phyloP scores from a whole-genome alignment of 805 yeast species.

The Kuraishia molischiana region DNA sequence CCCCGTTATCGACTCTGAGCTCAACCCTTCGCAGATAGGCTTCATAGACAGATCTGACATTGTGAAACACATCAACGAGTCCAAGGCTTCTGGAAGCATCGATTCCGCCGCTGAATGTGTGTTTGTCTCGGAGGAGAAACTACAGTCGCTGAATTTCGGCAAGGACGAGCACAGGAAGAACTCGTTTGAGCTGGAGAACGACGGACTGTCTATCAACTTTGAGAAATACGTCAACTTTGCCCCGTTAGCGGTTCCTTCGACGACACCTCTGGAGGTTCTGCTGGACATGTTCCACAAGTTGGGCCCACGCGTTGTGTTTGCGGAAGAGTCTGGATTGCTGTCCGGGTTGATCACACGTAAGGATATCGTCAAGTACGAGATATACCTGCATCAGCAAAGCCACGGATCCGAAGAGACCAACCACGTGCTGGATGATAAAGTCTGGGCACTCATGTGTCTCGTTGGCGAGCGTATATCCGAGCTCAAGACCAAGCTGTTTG shows the following conservation, averaged over 20 bases:
- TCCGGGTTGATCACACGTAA: conserved; percentile 80
- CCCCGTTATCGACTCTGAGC: conserved; percentile 39
- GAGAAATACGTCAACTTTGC: conserved; percentile 35
- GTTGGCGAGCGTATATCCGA: conserved; percentile 5
- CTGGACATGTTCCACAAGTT: conserved; percentile 62
- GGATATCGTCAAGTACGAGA: conserved; percentile 63
- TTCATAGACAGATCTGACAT: conserved; percentile 33
- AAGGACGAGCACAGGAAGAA: neutral
- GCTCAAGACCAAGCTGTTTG: conserved; percentile 7
- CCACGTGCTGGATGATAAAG: conserved; percentile 11
- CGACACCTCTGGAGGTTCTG: conserved; percentile 48
- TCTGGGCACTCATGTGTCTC: conserved; percentile 14
- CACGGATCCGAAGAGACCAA: neutral
- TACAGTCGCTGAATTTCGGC: neutral
- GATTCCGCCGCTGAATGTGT: conserved; percentile 11
- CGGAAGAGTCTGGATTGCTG: conserved; percentile 50
- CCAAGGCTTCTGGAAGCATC: conserved; percentile 12
- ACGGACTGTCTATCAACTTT: conserved; percentile 10
- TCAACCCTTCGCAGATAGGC: conserved; percentile 32
- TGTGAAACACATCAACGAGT: conserved; percentile 16
- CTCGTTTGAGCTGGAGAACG: neutral
- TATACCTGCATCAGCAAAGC: conserved; percentile 16
- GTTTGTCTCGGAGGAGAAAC: conserved; percentile 7
- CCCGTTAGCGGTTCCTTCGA: conserved; percentile 49
- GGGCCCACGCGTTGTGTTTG: conserved; percentile 71